These are phyloP conservation scores for Eucalyptus rudis DNA, from an alignment of 345 rosid genomes.

Conservation along the genomic window DNA sequence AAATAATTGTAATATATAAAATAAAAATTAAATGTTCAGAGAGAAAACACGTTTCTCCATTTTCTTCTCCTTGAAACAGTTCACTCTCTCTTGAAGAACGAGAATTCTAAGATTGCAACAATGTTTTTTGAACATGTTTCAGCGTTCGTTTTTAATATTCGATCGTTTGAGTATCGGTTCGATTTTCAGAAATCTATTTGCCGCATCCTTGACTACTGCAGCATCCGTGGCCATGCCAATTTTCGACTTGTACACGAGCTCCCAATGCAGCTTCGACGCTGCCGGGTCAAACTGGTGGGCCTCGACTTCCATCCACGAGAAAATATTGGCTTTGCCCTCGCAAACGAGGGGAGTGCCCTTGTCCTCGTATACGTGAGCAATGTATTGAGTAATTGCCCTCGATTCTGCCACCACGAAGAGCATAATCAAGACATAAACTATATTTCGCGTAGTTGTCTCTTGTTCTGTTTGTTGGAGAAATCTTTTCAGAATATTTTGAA, in stretches of 20 bases:
- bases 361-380: constrained; percentile 25
- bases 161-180: no score
- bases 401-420: constrained; percentile 37
- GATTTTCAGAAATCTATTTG: no score
- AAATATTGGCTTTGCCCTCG: background rate
- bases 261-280: constrained; percentile 41
- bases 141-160: accelerated
- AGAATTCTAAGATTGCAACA: no score
- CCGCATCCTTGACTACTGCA: background rate
- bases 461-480: no score
- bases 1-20: no score
- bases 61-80: no score
- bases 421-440: background rate
- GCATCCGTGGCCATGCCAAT: constrained; percentile 2
- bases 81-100: no score
- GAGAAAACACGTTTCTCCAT: no score
- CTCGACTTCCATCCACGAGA: constrained; percentile 53
- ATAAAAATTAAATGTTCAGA: no score
- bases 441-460: background rate
- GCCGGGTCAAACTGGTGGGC: constrained; percentile 48
- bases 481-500: no score
- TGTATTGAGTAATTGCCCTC: constrained; percentile 62
- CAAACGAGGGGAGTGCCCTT: constrained; percentile 46
- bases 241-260: constrained; percentile 29
- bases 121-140: no score